Percentiles rank a stretch among this genome's conserved stretches.
Conservation (phyloP, 805 yeast genomes). For the Candida nemodendra region DNA sequence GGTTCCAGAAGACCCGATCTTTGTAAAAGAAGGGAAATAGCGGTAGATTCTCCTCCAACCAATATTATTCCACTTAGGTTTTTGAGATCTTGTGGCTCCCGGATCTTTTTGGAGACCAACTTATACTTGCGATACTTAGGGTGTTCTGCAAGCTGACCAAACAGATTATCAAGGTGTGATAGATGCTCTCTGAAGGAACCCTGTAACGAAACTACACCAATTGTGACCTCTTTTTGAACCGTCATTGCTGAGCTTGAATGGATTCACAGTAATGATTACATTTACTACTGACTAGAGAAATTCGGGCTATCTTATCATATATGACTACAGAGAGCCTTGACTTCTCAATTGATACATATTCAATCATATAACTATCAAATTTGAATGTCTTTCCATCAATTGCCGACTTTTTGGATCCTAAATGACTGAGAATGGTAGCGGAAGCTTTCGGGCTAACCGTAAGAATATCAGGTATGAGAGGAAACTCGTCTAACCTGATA, state of each 20-base stretch:
- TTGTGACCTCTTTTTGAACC: constrained; percentile 17
- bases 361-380: constrained; percentile 2
- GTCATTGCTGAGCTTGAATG: constrained; percentile 4
- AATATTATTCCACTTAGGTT: constrained; percentile 59
- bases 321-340: neutral
- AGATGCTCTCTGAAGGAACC: constrained; percentile 78
- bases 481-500: no score
- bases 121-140: constrained; percentile 28
- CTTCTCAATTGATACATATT: neutral
- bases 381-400: neutral
- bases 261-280: no score
- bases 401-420: neutral
- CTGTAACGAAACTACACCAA: constrained; percentile 77
- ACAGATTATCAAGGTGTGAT: constrained; percentile 42
- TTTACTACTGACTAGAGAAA: no score
- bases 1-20: constrained; percentile 58
- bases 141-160: constrained; percentile 27
- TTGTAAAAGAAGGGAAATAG: constrained; percentile 71
- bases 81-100: constrained; percentile 48
- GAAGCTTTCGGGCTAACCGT: no score
- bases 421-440: no score
- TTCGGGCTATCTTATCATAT: no score
- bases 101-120: constrained; percentile 46
- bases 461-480: no score
- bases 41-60: constrained; percentile 70